A percentile compares a stretch with the other conserved stretches of the same genome.
Evolutionary conservation across 2,329 filamentous ascomycete species (phyloP).

Genomic region (Boeremia exigua): DNA sequence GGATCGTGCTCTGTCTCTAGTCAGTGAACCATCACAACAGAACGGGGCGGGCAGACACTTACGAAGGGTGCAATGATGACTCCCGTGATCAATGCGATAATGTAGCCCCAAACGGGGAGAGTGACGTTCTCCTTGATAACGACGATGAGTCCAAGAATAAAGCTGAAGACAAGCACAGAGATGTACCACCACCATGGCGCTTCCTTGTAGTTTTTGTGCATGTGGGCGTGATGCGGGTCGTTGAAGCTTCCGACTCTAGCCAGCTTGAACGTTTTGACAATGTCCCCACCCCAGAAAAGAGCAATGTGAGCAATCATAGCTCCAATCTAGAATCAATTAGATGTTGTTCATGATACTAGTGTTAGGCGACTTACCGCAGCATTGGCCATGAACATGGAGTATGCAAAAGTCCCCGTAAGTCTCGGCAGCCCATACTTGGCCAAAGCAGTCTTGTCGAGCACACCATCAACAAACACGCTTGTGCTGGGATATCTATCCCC

Average conservation of each 20-base stretch:
- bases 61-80: conserved; percentile 21
- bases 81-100: conserved; percentile 16
- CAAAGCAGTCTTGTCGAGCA: conserved; percentile 20
- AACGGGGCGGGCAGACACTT: too few relatives aligned
- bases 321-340: conserved; percentile 15
- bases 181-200: conserved; percentile 26
- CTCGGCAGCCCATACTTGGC: conserved; percentile 20
- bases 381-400: conserved; percentile 27
- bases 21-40: not conserved
- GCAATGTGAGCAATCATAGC: conserved; percentile 18
- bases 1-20: conserved; percentile 13
- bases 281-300: conserved; percentile 24
- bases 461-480: conserved; percentile 18
- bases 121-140: conserved; percentile 24
- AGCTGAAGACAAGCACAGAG: conserved; percentile 18
- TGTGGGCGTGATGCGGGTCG: conserved; percentile 21
- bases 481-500: conserved; percentile 18
- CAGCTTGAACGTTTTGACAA: conserved; percentile 17
- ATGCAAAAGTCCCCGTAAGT: conserved; percentile 21
- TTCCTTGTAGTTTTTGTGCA: conserved; percentile 21
- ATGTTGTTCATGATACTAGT: not conserved
- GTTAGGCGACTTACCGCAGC: conserved; percentile 12
- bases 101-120: conserved; percentile 21
- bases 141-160: conserved; percentile 20
- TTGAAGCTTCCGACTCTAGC: conserved; percentile 17